Conservation (phyloP, 371 early-diverging fungal genomes). For the Globomyces sp. region DNA sequence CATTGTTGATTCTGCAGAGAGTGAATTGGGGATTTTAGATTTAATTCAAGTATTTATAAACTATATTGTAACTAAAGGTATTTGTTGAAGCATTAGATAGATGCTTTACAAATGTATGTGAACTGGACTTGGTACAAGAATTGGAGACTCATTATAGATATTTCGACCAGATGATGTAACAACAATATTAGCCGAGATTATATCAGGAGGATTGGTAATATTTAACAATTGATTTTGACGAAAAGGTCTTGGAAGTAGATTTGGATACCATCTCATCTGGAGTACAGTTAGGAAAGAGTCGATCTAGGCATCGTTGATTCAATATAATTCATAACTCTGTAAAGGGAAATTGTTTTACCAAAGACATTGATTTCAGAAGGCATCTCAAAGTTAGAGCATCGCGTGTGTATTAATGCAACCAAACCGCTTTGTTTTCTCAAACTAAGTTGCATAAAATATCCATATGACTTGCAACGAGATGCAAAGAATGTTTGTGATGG, state of each 20-base stretch:
- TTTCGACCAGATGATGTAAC: constrained; percentile 49
- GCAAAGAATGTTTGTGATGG: too few species aligned
- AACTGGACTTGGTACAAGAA: constrained; percentile 71
- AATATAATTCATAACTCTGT: background rate
- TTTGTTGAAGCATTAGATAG: constrained; percentile 94
- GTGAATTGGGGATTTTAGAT: constrained; percentile 89
- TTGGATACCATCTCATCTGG: constrained; percentile 3
- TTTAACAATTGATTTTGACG: too few species aligned
- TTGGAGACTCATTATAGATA: constrained; percentile 20
- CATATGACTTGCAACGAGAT: too few species aligned
- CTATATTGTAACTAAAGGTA: constrained; percentile 52
- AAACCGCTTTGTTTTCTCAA: too few species aligned
- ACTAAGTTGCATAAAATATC: too few species aligned
- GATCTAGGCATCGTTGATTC: constrained; percentile 1
- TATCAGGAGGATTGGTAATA: constrained; percentile 48
- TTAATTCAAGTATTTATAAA: constrained; percentile 69
- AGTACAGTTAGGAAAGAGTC: background rate
- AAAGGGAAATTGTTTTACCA: too few species aligned
- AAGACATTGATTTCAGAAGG: too few species aligned
- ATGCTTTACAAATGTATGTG: constrained; percentile 95
- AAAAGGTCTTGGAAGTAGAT: constrained; percentile 4
- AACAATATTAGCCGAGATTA: constrained; percentile 44
- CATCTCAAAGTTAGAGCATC: too few species aligned
- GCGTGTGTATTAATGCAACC: too few species aligned
- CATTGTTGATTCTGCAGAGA: constrained; percentile 92